Evolutionary conservation across 1,139 yeast genomes (phyloP).

Genomic region (Blastobotrys aristatus): DNA sequence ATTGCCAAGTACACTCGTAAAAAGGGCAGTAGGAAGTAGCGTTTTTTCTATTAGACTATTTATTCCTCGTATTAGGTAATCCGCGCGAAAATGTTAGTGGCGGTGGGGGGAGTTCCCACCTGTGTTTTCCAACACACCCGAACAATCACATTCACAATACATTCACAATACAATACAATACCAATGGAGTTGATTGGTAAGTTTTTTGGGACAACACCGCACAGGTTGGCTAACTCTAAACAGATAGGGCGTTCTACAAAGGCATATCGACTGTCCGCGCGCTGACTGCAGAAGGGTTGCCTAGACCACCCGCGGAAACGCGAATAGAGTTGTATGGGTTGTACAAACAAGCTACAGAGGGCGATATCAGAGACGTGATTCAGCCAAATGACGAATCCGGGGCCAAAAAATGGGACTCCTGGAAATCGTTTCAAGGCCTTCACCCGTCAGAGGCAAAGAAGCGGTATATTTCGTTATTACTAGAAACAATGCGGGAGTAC

Average conservation of each 20-base stretch:
- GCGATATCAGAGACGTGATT: slow-evolving; percentile 54
- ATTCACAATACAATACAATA: too few species aligned
- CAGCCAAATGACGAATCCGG: slow-evolving; percentile 4
- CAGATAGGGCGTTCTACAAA: slow-evolving; percentile 72
- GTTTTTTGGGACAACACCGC: too few species aligned
- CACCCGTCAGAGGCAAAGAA: slow-evolving; percentile 71
- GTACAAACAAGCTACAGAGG: slow-evolving; percentile 81
- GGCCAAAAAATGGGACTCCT: slow-evolving; percentile 47
- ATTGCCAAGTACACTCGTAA: slow-evolving; percentile 38
- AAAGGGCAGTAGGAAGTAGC: neutral
- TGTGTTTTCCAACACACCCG: neutral
- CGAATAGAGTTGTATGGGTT: slow-evolving; percentile 71
- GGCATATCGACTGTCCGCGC: slow-evolving; percentile 77
- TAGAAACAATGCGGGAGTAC: slow-evolving; percentile 61
- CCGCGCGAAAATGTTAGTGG: neutral
- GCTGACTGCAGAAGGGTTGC: slow-evolving; percentile 62
- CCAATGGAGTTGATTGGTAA: slow-evolving; percentile 7
- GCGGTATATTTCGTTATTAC: slow-evolving; percentile 58
- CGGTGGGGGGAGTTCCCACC: neutral
- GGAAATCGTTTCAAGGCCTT: slow-evolving; percentile 72
- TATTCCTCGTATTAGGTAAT: neutral
- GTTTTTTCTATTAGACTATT: neutral
- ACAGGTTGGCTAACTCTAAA: neutral
- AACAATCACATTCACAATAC: neutral
- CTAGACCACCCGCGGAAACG: slow-evolving; percentile 74